A percentile compares a stretch with the other conserved stretches of the same genome.
Evolutionary conservation across 768 basidiomycete genomes (phyloP).

Genomic region (Scleroderma bovista): DNA sequence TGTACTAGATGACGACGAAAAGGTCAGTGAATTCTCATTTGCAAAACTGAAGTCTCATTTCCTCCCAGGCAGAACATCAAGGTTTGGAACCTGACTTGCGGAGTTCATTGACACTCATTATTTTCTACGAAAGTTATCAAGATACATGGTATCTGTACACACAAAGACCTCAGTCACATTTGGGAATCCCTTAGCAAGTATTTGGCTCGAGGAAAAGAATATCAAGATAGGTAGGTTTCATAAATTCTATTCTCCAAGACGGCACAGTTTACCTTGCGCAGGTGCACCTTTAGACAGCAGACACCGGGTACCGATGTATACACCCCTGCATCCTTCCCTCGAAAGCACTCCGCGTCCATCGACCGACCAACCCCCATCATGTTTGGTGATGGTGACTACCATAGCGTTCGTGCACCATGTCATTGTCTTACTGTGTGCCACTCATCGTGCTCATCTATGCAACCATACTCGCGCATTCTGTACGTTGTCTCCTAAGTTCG

Average conservation of each 20-base stretch:
- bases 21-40: conserved; percentile 8
- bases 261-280: conserved; percentile 9
- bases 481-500: conserved; percentile 21
- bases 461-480: conserved; percentile 53
- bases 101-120: not conserved
- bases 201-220: conserved; percentile 40
- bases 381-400: conserved; percentile 37
- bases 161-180: conserved; percentile 38
- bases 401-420: conserved; percentile 32
- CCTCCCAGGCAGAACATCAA: conserved; percentile 26
- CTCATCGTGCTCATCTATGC: not conserved
- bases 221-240: conserved; percentile 37
- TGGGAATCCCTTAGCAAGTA: conserved; percentile 39
- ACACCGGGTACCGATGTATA: conserved; percentile 32
- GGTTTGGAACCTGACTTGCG: conserved; percentile 10
- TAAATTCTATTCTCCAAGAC: not conserved
- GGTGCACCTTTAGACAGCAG: conserved; percentile 39
- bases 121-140: conserved; percentile 27
- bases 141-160: conserved; percentile 43
- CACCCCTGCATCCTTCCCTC: conserved; percentile 43
- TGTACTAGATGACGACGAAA: conserved; percentile 28
- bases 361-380: conserved; percentile 18
- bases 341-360: conserved; percentile 21
- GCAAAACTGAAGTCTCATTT: not conserved
- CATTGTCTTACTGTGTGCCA: not conserved